These are phyloP conservation scores for Ramaria sp. DNA, from an alignment of 768 basidiomycete species.

Conservation along the genomic window DNA sequence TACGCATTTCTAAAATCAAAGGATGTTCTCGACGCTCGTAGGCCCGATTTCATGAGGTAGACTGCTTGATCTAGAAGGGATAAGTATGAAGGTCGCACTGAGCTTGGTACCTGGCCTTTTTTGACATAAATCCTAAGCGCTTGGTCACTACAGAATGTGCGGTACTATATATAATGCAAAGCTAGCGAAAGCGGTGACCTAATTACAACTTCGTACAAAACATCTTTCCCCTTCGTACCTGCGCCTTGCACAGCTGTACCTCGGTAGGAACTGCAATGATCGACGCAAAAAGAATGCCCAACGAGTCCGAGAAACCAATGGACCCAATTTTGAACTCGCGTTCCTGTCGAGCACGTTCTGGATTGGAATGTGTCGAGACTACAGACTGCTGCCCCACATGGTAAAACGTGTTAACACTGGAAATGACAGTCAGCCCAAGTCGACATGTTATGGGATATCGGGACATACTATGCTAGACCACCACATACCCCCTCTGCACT, in stretches of 20 bases:
- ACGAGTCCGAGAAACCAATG: conserved; percentile 76
- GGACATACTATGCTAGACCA: conserved; percentile 77
- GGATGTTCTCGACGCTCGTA: too few species aligned
- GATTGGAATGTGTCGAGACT: conserved; percentile 28
- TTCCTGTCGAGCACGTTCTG: conserved; percentile 59
- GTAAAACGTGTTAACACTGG: conserved; percentile 83
- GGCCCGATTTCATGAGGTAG: too few species aligned
- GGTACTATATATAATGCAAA: neutral
- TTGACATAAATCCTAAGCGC: too few species aligned
- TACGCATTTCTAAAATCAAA: too few species aligned
- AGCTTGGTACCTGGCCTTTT: too few species aligned
- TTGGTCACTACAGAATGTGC: too few species aligned
- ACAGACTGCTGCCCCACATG: conserved; percentile 56
- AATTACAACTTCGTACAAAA: conserved; percentile 53
- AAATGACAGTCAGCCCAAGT: neutral
- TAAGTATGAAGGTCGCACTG: too few species aligned
- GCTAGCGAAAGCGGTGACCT: neutral
- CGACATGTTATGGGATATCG: neutral
- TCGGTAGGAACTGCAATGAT: conserved; percentile 66
- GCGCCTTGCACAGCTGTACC: conserved; percentile 61
- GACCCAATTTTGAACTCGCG: conserved; percentile 87
- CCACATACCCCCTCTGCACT: conserved; percentile 88
- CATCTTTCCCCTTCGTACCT: conserved; percentile 57
- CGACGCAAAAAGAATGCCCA: conserved; percentile 58
- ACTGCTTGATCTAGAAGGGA: too few species aligned